Evolutionary conservation across 495 filamentous ascomycete species (phyloP), one percentile per base, ranked within the genome.

Genomic region (Delitschia confertaspora): DNA sequence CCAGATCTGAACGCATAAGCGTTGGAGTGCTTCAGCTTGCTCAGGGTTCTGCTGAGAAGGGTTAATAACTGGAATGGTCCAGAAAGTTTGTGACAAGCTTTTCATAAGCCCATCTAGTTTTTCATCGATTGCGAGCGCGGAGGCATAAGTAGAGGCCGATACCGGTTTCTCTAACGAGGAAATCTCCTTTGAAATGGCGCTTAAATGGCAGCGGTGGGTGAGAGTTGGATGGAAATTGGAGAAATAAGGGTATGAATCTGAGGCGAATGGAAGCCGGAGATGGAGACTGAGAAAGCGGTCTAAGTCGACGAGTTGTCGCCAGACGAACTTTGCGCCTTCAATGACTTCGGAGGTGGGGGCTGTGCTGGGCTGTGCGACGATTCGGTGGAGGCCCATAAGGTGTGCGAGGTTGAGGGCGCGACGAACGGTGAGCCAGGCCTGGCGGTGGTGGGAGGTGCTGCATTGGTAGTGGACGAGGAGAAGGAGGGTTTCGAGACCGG

Each of bases 371-470:
- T 47, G 42, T 10, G 20, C 30, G 10, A 53, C 35, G 43, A 53
- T 53, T 17, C 49, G 49, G 29, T 53, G 49, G 26, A 53, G 43
- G 2, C 49, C 49, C 49, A 53, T 53, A 10, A 53, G 49, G n/a
- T 53, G 49, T 6, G 49, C 49, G 4, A 53, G 32, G 26, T 53
- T 53, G 10, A 53, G 13, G 1, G 40, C 49, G 6, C 49, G 42
- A 17, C 43, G 26, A 20, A 47, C 30, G 31, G 43, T 38, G 13
- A 53, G 49, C 49, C 49, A 53, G 5, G 49, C 36, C 32, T 53
- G 42, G 21, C 49, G 35, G 6, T 47, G 43, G 32, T 47, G 47
- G 6, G 42, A 21, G 24, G 6, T 37, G 33, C 47, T 47, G 23
- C 47, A 26, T n/a, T 53, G 49, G 25, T 53, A 53, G 8, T 11